Evolutionary conservation across 257 asterid species (phyloP).

Genomic region (Plectranthus barbatus): DNA sequence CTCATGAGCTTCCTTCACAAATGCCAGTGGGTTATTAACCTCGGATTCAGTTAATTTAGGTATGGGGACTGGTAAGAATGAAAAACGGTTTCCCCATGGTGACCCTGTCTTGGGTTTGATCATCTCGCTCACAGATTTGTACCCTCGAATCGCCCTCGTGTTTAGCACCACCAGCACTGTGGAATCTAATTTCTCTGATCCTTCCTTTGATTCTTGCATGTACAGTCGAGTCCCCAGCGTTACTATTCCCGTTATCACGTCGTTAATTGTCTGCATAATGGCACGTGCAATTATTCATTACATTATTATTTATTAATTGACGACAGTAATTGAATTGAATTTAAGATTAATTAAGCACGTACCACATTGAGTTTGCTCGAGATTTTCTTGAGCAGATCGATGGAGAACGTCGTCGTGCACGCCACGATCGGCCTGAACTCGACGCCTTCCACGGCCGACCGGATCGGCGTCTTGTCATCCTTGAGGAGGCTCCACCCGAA

Average conservation of each 20-base stretch:
- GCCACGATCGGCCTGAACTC: slow-evolving; percentile 28
- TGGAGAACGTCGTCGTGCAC: slow-evolving; percentile 20
- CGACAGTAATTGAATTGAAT: neutral
- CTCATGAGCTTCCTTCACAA: slow-evolving; percentile 34
- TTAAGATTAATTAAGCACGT: too few relatives aligned
- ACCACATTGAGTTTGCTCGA: slow-evolving; percentile 45
- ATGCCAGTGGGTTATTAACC: slow-evolving; percentile 32
- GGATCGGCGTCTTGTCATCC: slow-evolving; percentile 37
- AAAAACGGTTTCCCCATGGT: slow-evolving; percentile 68
- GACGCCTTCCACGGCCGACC: slow-evolving; percentile 31
- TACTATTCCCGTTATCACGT: slow-evolving; percentile 53
- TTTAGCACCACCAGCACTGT: slow-evolving; percentile 52
- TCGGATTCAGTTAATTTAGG: slow-evolving; percentile 27
- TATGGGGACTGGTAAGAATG: slow-evolving; percentile 40
- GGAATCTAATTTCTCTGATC: slow-evolving; percentile 21
- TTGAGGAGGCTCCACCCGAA: slow-evolving; percentile 30
- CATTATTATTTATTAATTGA: too few relatives aligned
- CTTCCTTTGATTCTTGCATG: slow-evolving; percentile 33
- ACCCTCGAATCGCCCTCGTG: slow-evolving; percentile 53
- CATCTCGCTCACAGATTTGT: slow-evolving; percentile 60
- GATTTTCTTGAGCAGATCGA: slow-evolving; percentile 32
- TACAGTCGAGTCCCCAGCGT: slow-evolving; percentile 46
- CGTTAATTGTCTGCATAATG: slow-evolving; percentile 47
- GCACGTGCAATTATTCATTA: too few relatives aligned
- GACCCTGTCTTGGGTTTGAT: slow-evolving; percentile 37